These are phyloP conservation scores for Alternaria postmessia DNA, from an alignment of 2,329 filamentous ascomycete species.

Conservation along the genomic window DNA sequence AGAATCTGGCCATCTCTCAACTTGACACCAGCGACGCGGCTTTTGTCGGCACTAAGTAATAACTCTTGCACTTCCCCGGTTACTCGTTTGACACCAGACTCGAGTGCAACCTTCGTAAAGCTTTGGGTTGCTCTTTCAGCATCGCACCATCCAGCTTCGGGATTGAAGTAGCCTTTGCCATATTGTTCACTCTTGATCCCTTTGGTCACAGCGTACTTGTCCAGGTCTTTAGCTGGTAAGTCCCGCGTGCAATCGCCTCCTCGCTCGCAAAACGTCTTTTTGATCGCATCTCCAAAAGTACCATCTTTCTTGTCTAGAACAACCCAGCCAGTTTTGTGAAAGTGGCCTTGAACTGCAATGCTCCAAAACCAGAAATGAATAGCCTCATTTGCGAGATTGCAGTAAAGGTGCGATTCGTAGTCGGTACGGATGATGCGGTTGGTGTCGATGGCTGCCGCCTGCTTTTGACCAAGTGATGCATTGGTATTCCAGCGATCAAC, in stretches of 20 bases:
- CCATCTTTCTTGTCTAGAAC: conserved; percentile 60
- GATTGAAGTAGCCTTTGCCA: conserved; percentile 59
- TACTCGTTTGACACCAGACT: conserved; percentile 56
- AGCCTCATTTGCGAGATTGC: conserved; percentile 56
- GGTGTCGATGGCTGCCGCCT: conserved; percentile 66
- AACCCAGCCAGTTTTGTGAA: conserved; percentile 68
- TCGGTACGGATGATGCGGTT: conserved; percentile 70
- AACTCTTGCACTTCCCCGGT: conserved; percentile 57
- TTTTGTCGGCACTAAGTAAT: conserved; percentile 48
- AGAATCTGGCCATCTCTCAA: conserved; percentile 58
- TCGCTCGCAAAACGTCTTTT: conserved; percentile 60
- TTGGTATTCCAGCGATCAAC: conserved; percentile 38
- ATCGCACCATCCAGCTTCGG: conserved; percentile 63
- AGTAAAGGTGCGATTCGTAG: conserved; percentile 66
- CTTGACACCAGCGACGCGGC: conserved; percentile 55
- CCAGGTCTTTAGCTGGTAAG: conserved; percentile 49
- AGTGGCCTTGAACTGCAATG: conserved; percentile 47
- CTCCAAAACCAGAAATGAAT: conserved; percentile 53
- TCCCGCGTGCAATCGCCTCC: conserved; percentile 52
- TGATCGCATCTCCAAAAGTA: conserved; percentile 61
- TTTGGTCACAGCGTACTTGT: conserved; percentile 51
- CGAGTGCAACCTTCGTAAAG: conserved; percentile 56
- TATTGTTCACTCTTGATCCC: conserved; percentile 33
- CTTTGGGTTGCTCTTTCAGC: conserved; percentile 56
- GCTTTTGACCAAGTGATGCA: conserved; percentile 53